A percentile compares a stretch with the other conserved stretches of the same genome.
Evolutionary conservation across 23 red algal genomes (phyloP).

Genomic region (Agarophyton chilense): DNA sequence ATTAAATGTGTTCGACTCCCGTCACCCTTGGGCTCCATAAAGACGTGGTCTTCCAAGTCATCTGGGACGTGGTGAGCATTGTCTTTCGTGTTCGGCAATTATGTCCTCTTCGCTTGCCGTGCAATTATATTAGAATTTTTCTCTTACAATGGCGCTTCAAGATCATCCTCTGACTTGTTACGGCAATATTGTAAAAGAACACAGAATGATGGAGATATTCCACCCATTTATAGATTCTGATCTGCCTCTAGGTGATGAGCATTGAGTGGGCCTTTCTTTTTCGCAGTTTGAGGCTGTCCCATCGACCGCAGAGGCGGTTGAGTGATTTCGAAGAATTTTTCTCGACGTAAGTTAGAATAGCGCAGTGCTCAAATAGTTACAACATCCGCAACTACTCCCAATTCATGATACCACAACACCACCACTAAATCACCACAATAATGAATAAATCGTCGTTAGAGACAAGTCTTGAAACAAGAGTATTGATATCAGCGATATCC

Average conservation of each 20-base stretch:
- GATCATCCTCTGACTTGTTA: constrained; percentile 13
- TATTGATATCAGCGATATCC: not conserved
- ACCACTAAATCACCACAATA: constrained; percentile 35
- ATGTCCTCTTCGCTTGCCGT: not conserved
- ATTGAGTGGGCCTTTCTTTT: not conserved
- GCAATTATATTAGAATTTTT: not conserved
- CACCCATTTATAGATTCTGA: not conserved
- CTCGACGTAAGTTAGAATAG: not conserved
- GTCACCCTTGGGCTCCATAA: constrained; percentile 46
- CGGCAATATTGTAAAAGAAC: not conserved
- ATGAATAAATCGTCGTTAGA: not conserved
- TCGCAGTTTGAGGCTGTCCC: not conserved
- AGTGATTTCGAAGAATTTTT: not conserved
- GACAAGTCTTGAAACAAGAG: not conserved
- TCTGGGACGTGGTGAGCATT: not conserved
- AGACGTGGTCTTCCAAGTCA: constrained; percentile 29
- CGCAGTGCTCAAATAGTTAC: constrained; percentile 14
- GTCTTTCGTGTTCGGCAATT: not conserved
- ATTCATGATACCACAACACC: constrained; percentile 57
- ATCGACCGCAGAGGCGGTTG: not conserved
- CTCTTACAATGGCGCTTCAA: not conserved
- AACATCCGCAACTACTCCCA: not conserved
- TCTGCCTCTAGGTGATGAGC: not conserved
- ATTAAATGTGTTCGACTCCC: constrained; percentile 16
- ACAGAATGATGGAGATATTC: not conserved